These are phyloP conservation scores for Lipomyces starkeyi DNA, from an alignment of 805 yeast genomes.

Conservation along the genomic window DNA sequence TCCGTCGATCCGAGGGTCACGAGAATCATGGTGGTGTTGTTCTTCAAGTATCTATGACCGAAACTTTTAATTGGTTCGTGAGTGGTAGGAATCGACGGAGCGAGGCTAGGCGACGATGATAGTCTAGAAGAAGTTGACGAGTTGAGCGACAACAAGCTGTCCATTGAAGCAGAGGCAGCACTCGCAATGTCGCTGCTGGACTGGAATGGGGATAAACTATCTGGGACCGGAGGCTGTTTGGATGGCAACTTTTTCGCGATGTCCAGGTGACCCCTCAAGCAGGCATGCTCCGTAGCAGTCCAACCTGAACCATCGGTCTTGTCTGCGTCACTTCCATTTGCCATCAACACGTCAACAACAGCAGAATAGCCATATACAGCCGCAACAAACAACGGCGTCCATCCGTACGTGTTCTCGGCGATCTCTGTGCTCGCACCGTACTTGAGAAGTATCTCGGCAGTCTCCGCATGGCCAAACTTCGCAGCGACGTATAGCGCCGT, in stretches of 20 bases:
- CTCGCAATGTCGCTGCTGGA: slow-evolving; percentile 22
- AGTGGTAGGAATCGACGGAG: not conserved
- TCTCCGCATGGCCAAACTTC: slow-evolving; percentile 60
- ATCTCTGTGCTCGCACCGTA: slow-evolving; percentile 75
- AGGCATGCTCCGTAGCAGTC: slow-evolving; percentile 98
- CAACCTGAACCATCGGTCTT: slow-evolving; percentile 85
- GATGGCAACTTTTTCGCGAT: slow-evolving; percentile 62
- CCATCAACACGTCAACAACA: slow-evolving; percentile 61
- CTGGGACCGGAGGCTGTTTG: slow-evolving; percentile 3
- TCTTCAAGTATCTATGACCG: slow-evolving; percentile 76
- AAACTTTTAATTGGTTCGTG: slow-evolving; percentile 73
- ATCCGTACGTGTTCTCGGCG: slow-evolving; percentile 79
- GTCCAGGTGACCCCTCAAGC: slow-evolving; percentile 80
- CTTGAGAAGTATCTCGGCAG: slow-evolving; percentile 64
- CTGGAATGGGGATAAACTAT: slow-evolving; percentile 26
- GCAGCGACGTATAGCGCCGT: slow-evolving; percentile 85
- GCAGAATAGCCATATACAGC: slow-evolving; percentile 79
- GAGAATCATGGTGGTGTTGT: slow-evolving; percentile 69
- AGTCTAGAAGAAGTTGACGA: slow-evolving; percentile 24
- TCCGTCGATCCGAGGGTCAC: slow-evolving; percentile 89
- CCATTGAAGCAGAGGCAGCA: slow-evolving; percentile 36
- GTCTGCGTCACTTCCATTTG: slow-evolving; percentile 59
- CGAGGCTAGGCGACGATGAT: slow-evolving; percentile 39
- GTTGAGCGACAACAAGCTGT: slow-evolving; percentile 27
- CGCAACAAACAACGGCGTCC: slow-evolving; percentile 93